Percentiles rank a stretch among this genome's conserved stretches.
Conservation (phyloP, 257 asterid species). For the Anisodus tanguticus region DNA sequence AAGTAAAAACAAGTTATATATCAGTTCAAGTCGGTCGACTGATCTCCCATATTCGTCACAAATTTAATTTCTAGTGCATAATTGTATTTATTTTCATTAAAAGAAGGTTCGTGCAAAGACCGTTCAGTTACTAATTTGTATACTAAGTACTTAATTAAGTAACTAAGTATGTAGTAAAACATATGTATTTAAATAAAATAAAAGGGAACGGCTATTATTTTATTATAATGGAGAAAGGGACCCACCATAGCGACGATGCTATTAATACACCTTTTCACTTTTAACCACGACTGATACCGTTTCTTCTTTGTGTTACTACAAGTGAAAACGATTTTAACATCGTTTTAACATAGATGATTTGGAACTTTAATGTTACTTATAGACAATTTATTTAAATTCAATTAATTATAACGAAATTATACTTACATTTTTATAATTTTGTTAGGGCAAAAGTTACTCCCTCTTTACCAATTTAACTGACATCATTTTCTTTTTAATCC, state of each 20-base stretch:
- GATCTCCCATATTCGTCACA: background rate
- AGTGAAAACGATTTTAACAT: background rate
- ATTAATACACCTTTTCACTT: background rate
- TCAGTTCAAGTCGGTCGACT: background rate
- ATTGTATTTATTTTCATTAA: background rate
- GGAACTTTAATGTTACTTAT: no score
- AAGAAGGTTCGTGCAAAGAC: background rate
- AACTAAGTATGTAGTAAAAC: background rate
- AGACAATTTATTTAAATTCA: no score
- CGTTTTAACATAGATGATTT: no score
- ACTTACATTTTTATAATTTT: background rate
- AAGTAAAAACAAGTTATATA: background rate
- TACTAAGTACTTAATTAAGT: background rate
- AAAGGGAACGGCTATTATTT: slow-evolving; percentile 15
- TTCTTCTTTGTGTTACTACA: background rate
- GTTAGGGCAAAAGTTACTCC: background rate
- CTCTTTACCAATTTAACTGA: no score
- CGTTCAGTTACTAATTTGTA: background rate
- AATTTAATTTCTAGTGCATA: background rate
- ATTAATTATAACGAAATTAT: no score
- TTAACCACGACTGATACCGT: background rate
- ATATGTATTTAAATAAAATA: background rate
- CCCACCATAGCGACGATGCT: slow-evolving; percentile 1
- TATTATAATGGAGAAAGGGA: background rate
- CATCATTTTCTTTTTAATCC: no score